phyloP scores from a whole-genome alignment of 306 rosid genomes.

The Sindora glabra region DNA sequence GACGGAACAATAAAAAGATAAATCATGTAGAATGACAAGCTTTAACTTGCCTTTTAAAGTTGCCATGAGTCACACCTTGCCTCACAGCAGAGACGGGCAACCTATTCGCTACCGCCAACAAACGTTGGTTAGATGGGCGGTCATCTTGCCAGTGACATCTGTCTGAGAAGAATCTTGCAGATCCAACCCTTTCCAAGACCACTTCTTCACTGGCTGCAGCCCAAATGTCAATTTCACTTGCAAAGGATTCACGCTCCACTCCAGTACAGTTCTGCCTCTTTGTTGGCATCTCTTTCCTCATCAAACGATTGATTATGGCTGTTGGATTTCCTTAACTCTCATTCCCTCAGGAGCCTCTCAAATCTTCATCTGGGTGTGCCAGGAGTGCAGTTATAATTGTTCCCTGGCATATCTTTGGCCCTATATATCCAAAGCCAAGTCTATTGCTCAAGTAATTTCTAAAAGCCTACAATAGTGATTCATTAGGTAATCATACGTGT shows the following conservation, averaged over 20 bases:
- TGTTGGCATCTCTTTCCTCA: constrained; percentile 14
- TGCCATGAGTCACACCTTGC: constrained; percentile 49
- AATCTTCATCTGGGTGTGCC: constrained; percentile 38
- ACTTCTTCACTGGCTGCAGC: constrained; percentile 25
- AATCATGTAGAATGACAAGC: not conserved
- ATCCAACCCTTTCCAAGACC: constrained; percentile 13
- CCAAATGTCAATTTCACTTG: constrained; percentile 6
- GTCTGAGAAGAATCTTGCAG: constrained; percentile 14
- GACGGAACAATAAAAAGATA: not conserved
- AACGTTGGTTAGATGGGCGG: constrained; percentile 32
- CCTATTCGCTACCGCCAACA: constrained; percentile 57
- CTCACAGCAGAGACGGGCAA: constrained; percentile 56
- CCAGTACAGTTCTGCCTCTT: constrained; percentile 17
- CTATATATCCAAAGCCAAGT: not conserved
- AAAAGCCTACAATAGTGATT: not conserved
- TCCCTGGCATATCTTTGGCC: constrained; percentile 32
- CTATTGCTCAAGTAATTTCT: not conserved
- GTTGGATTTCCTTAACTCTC: constrained; percentile 44
- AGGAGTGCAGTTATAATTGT: constrained; percentile 41
- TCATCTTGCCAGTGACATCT: constrained; percentile 38
- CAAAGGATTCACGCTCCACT: constrained; percentile 11
- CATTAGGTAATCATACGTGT: not conserved
- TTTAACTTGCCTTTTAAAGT: constrained; percentile 43
- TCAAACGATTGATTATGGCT: constrained; percentile 15
- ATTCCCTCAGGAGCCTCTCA: constrained; percentile 57